These are phyloP conservation scores for Microstegium vimineum DNA, from an alignment of 176 grass and related monocot species.

Conservation along the genomic window DNA sequence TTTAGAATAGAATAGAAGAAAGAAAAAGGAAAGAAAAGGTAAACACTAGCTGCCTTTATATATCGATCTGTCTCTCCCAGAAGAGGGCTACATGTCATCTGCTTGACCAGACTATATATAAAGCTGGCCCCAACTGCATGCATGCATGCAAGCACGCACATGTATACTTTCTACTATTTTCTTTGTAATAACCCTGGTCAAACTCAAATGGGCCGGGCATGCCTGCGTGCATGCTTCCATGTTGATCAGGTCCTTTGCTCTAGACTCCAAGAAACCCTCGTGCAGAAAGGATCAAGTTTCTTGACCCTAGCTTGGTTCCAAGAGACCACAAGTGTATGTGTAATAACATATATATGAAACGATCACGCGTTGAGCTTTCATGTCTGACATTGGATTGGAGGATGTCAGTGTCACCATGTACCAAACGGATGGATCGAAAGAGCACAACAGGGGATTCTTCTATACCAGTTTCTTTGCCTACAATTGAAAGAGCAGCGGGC, in stretches of 20 bases:
- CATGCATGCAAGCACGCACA: neutral
- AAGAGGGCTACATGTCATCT: constrained; percentile 16
- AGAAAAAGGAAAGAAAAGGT: neutral
- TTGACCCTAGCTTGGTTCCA: neutral
- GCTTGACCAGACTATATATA: no score
- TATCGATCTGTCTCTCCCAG: neutral
- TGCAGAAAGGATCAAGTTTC: neutral
- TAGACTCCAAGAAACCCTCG: neutral
- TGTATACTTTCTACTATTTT: no score
- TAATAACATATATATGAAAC: neutral
- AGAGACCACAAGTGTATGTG: neutral
- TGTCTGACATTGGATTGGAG: neutral
- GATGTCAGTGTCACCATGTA: constrained; percentile 20
- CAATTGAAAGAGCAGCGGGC: constrained; percentile 27
- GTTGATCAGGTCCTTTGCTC: constrained; percentile 19
- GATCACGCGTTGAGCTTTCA: constrained; percentile 26
- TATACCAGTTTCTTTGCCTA: constrained; percentile 20
- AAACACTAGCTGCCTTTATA: neutral
- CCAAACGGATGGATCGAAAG: constrained; percentile 10
- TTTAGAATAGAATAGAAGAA: no score
- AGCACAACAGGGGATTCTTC: constrained; percentile 3
- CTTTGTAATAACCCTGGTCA: constrained; percentile 12
- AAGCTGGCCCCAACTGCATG: no score
- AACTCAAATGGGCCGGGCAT: neutral
- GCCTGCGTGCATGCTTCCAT: neutral